phyloP scores from a whole-genome alignment of 179 eudicot species.

The Actinidia polygama region DNA sequence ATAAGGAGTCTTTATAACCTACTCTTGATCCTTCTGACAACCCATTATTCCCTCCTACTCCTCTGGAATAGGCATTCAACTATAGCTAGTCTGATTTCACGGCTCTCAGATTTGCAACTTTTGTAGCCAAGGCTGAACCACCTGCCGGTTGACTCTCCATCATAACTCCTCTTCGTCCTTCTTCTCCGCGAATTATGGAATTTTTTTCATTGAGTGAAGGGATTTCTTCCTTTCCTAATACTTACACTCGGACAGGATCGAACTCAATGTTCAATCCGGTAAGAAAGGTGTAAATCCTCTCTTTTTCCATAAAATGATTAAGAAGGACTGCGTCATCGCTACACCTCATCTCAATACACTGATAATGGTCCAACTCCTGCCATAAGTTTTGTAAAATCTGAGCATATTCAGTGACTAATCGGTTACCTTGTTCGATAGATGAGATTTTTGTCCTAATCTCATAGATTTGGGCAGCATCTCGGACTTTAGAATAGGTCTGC shows the following conservation, averaged over 20 bases:
- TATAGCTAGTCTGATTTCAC: no score
- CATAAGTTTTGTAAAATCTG: neutral
- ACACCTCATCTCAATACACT: no score
- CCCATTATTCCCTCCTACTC: neutral
- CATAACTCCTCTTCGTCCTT: no score
- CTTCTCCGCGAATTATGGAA: no score
- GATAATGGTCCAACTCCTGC: neutral
- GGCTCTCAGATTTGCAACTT: no score
- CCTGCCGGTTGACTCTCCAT: no score
- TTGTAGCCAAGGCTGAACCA: no score
- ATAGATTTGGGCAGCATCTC: neutral
- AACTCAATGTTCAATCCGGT: neutral
- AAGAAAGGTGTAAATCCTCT: neutral
- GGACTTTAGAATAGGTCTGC: conserved; percentile 1
- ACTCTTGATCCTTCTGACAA: neutral
- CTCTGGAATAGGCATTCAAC: neutral
- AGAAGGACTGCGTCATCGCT: neutral
- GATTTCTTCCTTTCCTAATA: neutral
- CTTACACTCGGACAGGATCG: neutral
- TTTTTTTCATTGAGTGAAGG: neutral
- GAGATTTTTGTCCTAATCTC: neutral
- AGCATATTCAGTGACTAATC: neutral
- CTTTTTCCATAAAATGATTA: neutral
- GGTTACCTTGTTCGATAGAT: neutral
- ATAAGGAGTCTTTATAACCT: neutral